Percentiles rank a stretch among this genome's conserved stretches.
Evolutionary conservation across 1,284 basidiomycete genomes (phyloP).

Genomic region (Pterula multifida): DNA sequence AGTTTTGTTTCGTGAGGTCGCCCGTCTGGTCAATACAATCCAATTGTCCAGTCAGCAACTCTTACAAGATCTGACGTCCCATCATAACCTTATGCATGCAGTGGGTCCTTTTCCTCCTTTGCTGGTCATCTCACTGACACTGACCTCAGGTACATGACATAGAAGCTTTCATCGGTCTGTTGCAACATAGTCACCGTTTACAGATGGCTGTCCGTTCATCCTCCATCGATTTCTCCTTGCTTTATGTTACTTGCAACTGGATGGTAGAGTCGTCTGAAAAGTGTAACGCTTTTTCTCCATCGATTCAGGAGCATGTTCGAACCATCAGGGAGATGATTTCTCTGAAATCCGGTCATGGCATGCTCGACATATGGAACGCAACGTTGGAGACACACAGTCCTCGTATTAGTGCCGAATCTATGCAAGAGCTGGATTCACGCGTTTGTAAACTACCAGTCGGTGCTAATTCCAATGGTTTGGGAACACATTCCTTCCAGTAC

Average conservation of each 20-base stretch:
- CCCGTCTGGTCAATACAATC: not conserved
- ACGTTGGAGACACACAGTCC: not conserved
- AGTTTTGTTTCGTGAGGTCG: not conserved
- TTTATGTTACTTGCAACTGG: constrained; percentile 29
- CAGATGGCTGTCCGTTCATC: constrained; percentile 15
- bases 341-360: constrained; percentile 41
- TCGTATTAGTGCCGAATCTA: not conserved
- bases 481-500: no score
- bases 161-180: constrained; percentile 18
- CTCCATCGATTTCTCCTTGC: constrained; percentile 35
- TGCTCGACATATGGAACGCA: constrained; percentile 32
- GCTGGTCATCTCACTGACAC: no score
- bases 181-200: constrained; percentile 24
- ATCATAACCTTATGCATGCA: not conserved
- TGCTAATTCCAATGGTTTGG: no score
- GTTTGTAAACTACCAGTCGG: not conserved
- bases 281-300: constrained; percentile 20
- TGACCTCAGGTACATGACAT: constrained; percentile 4
- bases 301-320: constrained; percentile 18
- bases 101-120: not conserved
- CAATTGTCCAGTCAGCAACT: not conserved
- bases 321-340: constrained; percentile 30
- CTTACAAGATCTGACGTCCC: not conserved
- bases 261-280: constrained; percentile 26
- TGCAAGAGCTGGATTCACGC: not conserved